Evolutionary conservation across 805 yeast species (phyloP), one percentile per base, ranked within the genome.

Genomic region (Nakazawaea siamensis): DNA sequence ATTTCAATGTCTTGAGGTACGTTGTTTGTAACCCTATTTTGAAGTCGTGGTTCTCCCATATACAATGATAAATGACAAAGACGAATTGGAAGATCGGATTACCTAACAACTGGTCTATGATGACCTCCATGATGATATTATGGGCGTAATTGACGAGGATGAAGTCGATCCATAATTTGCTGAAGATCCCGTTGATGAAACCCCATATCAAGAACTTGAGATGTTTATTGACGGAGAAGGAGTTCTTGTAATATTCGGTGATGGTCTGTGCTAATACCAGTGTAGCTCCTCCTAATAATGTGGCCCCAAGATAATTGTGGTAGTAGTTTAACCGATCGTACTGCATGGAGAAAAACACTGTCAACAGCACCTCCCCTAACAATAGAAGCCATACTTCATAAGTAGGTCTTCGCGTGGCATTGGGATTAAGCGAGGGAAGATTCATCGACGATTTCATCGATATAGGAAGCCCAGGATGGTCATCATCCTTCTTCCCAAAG

Each of bases 191-290:
- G 49, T 76, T 76, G 30, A 76, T 55, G 10, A 62, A 51, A 13
- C 85, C 85, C 82, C 82, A 77, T 2, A 67, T 48, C 38, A 63
- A 47, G 43, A 77, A 77, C 46, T 76, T 76, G 36, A 58, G 42
- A 33, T 52, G 59, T 33, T 50, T 53, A 23, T 40, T 47, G 3
- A 49, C 23, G 30, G 43, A 47, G 30, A 44, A 43, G 13, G 46
- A 38, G 12, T 19, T 12, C 29, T 46, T 51, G 36, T 52, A 47
- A 34, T 43, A 47, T 37, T 54, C 57, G 29, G 42, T 50, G 18
- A 54, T 42, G 6, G 56, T 44, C 36, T 53, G 58, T 6, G 58
- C 57, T 43, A 54, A 41, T 19, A 52, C 43, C 13, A 50, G 42
- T 3, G 55, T 46, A 19, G 49, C 51, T 2, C 47, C 54, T 6